phyloP scores from a whole-genome alignment of 2,329 filamentous ascomycete genomes.

The Tolypocladium amazonense region DNA sequence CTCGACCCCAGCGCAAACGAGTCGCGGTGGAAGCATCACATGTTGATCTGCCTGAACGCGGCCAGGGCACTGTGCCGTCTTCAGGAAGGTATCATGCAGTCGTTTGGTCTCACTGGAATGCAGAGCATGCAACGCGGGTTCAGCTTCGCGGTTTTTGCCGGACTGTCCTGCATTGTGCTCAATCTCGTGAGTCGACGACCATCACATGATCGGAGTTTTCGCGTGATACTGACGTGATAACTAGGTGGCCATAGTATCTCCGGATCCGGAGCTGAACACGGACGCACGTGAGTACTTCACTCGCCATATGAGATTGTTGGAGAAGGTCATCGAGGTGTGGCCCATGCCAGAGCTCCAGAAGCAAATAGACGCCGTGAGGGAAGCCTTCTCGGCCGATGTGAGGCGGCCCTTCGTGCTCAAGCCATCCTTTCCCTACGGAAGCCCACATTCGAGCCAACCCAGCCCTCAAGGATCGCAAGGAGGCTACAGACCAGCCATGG shows the following conservation, averaged over 20 bases:
- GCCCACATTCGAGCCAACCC: conserved; percentile 55
- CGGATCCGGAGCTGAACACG: conserved; percentile 75
- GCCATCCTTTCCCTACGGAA: conserved; percentile 76
- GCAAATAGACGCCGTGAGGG: conserved; percentile 78
- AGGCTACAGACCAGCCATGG: conserved; percentile 34
- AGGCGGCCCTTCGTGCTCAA: conserved; percentile 83
- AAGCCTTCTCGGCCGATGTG: conserved; percentile 82
- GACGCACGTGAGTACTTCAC: conserved; percentile 86
- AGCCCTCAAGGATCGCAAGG: conserved; percentile 46
- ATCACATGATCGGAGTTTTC: not conserved
- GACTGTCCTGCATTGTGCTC: conserved; percentile 84
- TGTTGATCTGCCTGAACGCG: conserved; percentile 75
- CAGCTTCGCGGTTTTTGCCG: conserved; percentile 89
- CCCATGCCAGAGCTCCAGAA: conserved; percentile 83
- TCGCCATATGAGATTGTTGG: conserved; percentile 86
- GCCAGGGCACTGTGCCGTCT: conserved; percentile 78
- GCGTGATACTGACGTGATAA: conserved; percentile 7
- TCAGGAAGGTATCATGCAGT: conserved; percentile 71
- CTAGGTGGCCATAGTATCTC: conserved; percentile 84
- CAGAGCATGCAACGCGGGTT: conserved; percentile 90
- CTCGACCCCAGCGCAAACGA: conserved; percentile 61
- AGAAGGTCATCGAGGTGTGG: conserved; percentile 73
- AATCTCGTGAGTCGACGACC: conserved; percentile 62
- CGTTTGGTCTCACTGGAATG: conserved; percentile 69
- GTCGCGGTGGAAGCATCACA: conserved; percentile 76